phyloP scores from a whole-genome alignment of 805 yeast genomes.

The Barnettozyma californica region DNA sequence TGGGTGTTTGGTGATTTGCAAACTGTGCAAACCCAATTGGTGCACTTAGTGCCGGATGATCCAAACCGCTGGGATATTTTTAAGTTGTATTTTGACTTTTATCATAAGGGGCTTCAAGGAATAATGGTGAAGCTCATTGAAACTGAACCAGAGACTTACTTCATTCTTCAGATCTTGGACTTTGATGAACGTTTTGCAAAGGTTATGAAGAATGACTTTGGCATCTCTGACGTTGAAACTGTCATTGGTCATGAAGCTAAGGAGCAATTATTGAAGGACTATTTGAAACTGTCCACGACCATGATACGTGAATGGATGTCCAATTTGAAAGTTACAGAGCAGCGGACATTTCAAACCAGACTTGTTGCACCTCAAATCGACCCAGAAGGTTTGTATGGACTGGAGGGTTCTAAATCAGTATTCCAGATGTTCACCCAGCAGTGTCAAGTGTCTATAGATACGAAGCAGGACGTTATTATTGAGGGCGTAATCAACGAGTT shows the following conservation, averaged over 20 bases:
- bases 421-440: constrained; percentile 85
- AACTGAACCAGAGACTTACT: constrained; percentile 74
- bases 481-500: constrained; percentile 75
- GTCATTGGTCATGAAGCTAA: constrained; percentile 69
- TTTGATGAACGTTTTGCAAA: constrained; percentile 67
- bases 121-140: constrained; percentile 61
- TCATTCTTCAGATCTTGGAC: constrained; percentile 66
- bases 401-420: constrained; percentile 75
- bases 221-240: constrained; percentile 46
- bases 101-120: constrained; percentile 60
- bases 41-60: constrained; percentile 56
- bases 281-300: constrained; percentile 58
- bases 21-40: constrained; percentile 55
- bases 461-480: constrained; percentile 74
- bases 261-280: constrained; percentile 70
- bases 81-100: constrained; percentile 53
- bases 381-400: constrained; percentile 55
- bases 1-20: constrained; percentile 82
- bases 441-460: constrained; percentile 80
- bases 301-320: constrained; percentile 85
- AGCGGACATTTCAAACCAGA: constrained; percentile 57
- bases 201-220: constrained; percentile 46
- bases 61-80: constrained; percentile 76
- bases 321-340: constrained; percentile 63
- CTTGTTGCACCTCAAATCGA: constrained; percentile 69